Conservation (phyloP, 805 yeast genomes). For the Starmera amethionina region DNA sequence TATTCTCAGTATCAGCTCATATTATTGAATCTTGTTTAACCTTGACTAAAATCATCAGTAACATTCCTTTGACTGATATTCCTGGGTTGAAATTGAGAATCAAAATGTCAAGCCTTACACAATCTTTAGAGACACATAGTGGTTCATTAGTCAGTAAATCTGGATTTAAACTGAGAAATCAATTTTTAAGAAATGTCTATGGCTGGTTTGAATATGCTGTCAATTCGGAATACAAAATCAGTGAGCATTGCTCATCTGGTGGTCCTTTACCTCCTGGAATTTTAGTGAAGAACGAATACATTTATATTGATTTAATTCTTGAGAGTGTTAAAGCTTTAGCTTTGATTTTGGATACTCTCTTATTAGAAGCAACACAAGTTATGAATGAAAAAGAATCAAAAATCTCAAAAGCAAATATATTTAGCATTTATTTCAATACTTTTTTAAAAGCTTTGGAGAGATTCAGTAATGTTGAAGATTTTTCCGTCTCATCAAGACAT, state of each 20-base stretch:
- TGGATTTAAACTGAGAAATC: conserved; percentile 38
- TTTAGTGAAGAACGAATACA: conserved; percentile 23
- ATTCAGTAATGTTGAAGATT: conserved; percentile 23
- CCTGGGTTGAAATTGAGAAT: conserved; percentile 27
- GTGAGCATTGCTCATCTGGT: conserved; percentile 1
- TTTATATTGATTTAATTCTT: conserved; percentile 49
- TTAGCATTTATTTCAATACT: conserved; percentile 63
- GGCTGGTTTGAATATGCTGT: conserved; percentile 50
- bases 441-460: conserved; percentile 34
- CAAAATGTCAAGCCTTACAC: conserved; percentile 30
- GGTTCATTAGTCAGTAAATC: conserved; percentile 28
- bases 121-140: conserved; percentile 26
- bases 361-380: conserved; percentile 51
- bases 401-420: conserved; percentile 48
- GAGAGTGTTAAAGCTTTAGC: conserved; percentile 56
- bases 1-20: conserved; percentile 24
- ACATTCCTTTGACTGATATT: conserved; percentile 3
- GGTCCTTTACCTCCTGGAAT: conserved; percentile 25
- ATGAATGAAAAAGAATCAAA: conserved; percentile 41
- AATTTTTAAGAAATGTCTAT: conserved; percentile 33
- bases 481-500: conserved; percentile 33
- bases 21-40: conserved; percentile 17
- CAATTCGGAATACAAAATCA: conserved; percentile 11
- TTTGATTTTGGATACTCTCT: conserved; percentile 41
- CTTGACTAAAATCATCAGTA: conserved; percentile 11